Base-by-base conservation (phyloP, 1,284 basidiomycete genomes). In the Cyathus pygmaeus region DNA sequence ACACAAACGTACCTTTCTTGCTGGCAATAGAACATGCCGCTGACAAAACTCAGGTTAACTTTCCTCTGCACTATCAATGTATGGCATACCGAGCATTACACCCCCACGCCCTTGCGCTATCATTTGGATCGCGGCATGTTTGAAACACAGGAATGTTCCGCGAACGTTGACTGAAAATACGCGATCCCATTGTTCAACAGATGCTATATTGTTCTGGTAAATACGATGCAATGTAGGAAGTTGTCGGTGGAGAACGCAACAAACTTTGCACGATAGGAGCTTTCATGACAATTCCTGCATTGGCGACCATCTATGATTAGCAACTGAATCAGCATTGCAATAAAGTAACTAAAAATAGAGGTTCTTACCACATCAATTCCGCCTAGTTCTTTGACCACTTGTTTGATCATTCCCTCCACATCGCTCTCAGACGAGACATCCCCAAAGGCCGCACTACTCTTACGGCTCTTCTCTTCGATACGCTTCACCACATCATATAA, bases 91-190 rank as follows among this genome's bases (percentile, higher is more conserved):
- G 27, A 79, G 65, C 26, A 79, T 71, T 51, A 75, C 65, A 3
- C 77, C 76, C 13, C 76, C 76, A 9, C 64, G 58, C 27, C 75
- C 72, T 68, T 78, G 77, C 55, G 74, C 66, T 36, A 77, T 69
- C 77, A 79, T 79, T 47, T 70, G 66, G 17, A 63, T 33, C 2
- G 72, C 72, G 31, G 76, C 75, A 51, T 75, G 61, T 31, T 75
- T 75, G 60, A 76, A 77, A 52, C 73, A 77, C 3, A 77, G 63
- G 42, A 74, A 75, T 4, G 65, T 59, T 1, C 77, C 76, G 27
- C 70, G 61, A 21, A 64, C 65, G 33, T 78, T 77, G 23, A 77
- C 60, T 1, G 65, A 55, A 24, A 74, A 65, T 10, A 72, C 56
- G 26, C 59, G 60, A 33, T 75, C 64, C 57, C 71, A 73, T 17